These are phyloP conservation scores for Talaromyces wortmannii DNA, from an alignment of 495 filamentous ascomycete species.

Conservation along the genomic window DNA sequence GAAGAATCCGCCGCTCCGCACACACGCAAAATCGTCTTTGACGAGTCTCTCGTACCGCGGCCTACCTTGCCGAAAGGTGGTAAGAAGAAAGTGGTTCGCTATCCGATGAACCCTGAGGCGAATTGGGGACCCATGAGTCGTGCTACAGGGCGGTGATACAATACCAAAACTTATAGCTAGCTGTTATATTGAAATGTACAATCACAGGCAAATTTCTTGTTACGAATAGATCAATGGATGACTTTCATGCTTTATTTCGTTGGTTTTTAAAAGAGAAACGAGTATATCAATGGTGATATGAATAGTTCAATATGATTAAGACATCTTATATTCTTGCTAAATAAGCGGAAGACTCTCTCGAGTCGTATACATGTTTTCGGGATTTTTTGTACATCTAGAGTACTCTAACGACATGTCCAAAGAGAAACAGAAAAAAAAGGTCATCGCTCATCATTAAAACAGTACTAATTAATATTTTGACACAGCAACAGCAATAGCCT, in stretches of 20 bases:
- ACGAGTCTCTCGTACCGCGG: conserved; percentile 55
- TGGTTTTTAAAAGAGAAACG: no score
- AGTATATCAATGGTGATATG: no score
- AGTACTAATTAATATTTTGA: conserved; percentile 52
- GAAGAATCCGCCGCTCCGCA: conserved; percentile 16
- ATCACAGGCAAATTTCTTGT: not conserved
- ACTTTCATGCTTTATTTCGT: no score
- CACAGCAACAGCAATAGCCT: conserved; percentile 89
- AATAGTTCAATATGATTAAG: no score
- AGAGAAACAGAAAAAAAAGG: conserved; percentile 1
- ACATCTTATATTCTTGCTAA: no score
- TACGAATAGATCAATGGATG: no score
- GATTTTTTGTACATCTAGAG: not conserved
- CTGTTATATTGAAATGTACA: not conserved
- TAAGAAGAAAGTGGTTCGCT: conserved; percentile 64
- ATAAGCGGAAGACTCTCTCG: no score
- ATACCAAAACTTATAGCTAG: not conserved
- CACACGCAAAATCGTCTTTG: conserved; percentile 65
- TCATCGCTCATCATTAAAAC: conserved; percentile 5
- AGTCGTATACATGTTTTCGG: not conserved
- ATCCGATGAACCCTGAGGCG: conserved; percentile 78
- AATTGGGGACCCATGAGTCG: conserved; percentile 91
- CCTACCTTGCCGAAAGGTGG: conserved; percentile 42
- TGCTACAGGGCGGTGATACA: conserved; percentile 31
- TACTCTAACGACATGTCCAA: not conserved